Base-by-base conservation (phyloP, 2,329 filamentous ascomycete genomes). In the Emergomyces orientalis region DNA sequence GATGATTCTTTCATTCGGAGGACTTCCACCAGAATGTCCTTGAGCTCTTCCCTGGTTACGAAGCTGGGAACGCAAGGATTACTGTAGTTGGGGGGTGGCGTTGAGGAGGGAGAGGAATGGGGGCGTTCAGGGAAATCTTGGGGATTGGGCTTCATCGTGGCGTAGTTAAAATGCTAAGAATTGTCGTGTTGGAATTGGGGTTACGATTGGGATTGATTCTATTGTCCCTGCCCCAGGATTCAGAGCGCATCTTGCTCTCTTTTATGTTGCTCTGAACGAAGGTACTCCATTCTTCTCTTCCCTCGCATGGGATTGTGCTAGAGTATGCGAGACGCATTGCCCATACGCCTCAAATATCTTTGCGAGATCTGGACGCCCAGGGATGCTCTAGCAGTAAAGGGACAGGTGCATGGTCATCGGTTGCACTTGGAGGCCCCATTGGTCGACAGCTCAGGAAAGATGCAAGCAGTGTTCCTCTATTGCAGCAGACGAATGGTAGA, bases 41-140 rank as follows among this genome's bases (percentile, higher is more conserved):
- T 43, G 41, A 43, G 41, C 41, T 43, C 41, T 43, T 43, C 41
- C 41, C 41, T 43, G 41, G 41, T 43, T 43, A 43, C 41, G 41
- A 43, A 43, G 41, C 41, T 43, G 11, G 41, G 41, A 43, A 63
- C 30, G 54, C 54, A 57, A 34, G 54, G 54, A 57, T 32, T 57
- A 57, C 54, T 57, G 54, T 57, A 57, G 54, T 57, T 58, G 34
- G 55, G 55, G 55, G 55, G 34, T 58, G 55, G 55, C 55, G 55
- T 58, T 39, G 55, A 58, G 30, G 55, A 58, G 55, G 55, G 55
- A 58, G 55, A 58, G 55, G 55, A 58, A 58, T 58, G 55, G 43
- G 55, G 55, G 55, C 43, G 55, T 58, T 58, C 43, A 27, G 55
- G 55, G 55, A 58, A 43, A 41, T 37, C 30, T 43, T 58, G 55